These are phyloP conservation scores for Rubia tinctorum DNA, from an alignment of 305 asterid species.

Conservation along the genomic window DNA sequence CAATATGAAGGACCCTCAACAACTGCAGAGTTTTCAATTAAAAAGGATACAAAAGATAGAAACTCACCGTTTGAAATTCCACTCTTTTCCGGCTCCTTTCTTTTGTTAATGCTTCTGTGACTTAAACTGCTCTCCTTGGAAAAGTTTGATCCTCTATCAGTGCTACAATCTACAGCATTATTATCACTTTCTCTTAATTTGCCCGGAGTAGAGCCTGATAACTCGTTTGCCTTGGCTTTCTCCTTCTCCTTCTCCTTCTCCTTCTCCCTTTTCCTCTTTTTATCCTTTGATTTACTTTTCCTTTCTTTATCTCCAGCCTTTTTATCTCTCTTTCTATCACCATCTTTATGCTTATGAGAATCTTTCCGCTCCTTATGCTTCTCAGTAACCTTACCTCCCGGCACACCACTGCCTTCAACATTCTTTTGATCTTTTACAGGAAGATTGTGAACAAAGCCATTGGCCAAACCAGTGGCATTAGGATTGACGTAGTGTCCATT, in stretches of 20 bases:
- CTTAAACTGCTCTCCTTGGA: slow-evolving; percentile 31
- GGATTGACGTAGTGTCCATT: slow-evolving; percentile 31
- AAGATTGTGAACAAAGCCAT: slow-evolving; percentile 27
- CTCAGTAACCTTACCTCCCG: slow-evolving; percentile 30
- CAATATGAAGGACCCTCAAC: slow-evolving; percentile 1
- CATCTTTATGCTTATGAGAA: slow-evolving; percentile 24
- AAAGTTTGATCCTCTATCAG: slow-evolving; percentile 26
- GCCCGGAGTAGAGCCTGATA: slow-evolving; percentile 17
- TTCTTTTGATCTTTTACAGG: slow-evolving; percentile 30
- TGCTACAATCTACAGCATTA: slow-evolving; percentile 24
- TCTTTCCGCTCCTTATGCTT: slow-evolving; percentile 36
- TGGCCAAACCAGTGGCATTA: slow-evolving; percentile 35
- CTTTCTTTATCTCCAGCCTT: slow-evolving; percentile 33
- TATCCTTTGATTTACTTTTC: slow-evolving; percentile 37
- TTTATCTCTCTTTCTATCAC: slow-evolving; percentile 28
- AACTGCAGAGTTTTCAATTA: background rate
- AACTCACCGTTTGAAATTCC: slow-evolving; percentile 57
- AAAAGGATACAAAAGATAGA: slow-evolving; percentile 9
- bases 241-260: slow-evolving; percentile 26
- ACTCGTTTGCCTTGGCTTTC: slow-evolving; percentile 29
- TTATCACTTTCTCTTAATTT: slow-evolving; percentile 28
- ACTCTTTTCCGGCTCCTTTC: slow-evolving; percentile 40
- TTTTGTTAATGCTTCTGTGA: slow-evolving; percentile 37
- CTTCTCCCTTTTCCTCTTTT: slow-evolving; percentile 33
- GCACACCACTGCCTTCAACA: slow-evolving; percentile 25